Percentiles rank a stretch among this genome's conserved stretches.
Evolutionary conservation across 2,329 filamentous ascomycete genomes (phyloP).

Genomic region (Cercospora beticola): DNA sequence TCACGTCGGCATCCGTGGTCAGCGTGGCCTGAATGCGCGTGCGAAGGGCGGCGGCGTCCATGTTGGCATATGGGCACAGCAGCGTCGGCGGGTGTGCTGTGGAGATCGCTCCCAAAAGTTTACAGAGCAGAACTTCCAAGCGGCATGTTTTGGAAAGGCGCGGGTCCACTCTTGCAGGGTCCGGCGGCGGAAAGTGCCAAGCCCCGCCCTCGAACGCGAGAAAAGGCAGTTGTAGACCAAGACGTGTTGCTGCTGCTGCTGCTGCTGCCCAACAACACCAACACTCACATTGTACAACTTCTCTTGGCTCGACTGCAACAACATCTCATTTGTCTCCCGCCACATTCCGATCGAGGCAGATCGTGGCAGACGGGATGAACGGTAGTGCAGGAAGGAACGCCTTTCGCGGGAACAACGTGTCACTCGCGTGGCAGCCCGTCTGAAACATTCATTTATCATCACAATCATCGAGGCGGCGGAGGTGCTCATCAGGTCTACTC

Average conservation of each 20-base stretch:
- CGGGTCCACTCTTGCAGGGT: not conserved
- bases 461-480: not conserved
- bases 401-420: not conserved
- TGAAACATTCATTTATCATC: not conserved
- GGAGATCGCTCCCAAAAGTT: not conserved
- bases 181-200: not conserved
- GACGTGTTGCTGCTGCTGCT: not conserved
- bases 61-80: slow-evolving; percentile 38
- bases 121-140: not conserved
- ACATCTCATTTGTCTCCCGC: not conserved
- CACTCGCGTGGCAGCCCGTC: not conserved
- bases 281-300: not conserved
- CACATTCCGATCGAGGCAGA: not conserved
- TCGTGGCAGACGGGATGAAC: not conserved
- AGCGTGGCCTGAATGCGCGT: slow-evolving; percentile 75
- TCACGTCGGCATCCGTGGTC: slow-evolving; percentile 69
- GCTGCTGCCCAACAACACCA: not conserved
- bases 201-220: not conserved
- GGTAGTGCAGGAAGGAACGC: not conserved
- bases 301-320: not conserved
- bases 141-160: not conserved
- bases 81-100: not conserved
- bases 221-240: not conserved
- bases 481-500: too few relatives aligned
- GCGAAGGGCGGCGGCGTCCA: slow-evolving; percentile 74